Base-by-base conservation (phyloP, 2,329 filamentous ascomycete species). In the Pyricularia pennisetigena region DNA sequence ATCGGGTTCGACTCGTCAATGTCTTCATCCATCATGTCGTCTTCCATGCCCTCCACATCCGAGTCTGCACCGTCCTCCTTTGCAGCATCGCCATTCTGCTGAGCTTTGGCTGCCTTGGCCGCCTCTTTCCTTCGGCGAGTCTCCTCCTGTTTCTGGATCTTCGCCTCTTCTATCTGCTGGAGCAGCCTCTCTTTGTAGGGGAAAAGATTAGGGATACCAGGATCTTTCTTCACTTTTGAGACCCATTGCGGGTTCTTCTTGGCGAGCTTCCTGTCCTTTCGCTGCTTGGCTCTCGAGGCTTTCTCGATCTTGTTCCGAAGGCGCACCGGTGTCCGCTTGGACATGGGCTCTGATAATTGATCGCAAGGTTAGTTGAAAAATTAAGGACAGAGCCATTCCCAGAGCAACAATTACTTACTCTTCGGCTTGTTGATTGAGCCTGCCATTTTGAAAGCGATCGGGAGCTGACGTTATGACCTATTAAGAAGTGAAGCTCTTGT, bases 171-270 rank as follows among this genome's bases (percentile, higher is more conserved):
- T 74, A 99, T 96, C 79, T 99, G 93, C 69, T 94, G 88, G 41
- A 99, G 86, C 30, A 99, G 86, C 83, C 91, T 94, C 78, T 97
- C 94, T 82, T 99, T 99, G 85, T 95, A 97, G 0, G 95, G 95
- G 81, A 97, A 99, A 49, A 97, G 82, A 76, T 98, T 99, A 59
- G 95, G 95, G 71, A 99, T 97, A 65, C 95, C 95, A 28, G 94
- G 95, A 75, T 99, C 95, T 82, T 98, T 99, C 87, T 97, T 98
- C 73, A 97, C 78, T 78, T 93, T 92, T 69, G 93, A 94, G 73
- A 91, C 88, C 93, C 95, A 98, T 92, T 97, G 88, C 41, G 95
- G 94, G 79, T 97, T 97, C 87, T 97, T 93, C 83, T 97, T 98
- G 68, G 91, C 93, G 68, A 88, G 84, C 84, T 97, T 98, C 76